Evolutionary conservation across 768 basidiomycete genomes (phyloP).

Genomic region (Ramaria rubella): DNA sequence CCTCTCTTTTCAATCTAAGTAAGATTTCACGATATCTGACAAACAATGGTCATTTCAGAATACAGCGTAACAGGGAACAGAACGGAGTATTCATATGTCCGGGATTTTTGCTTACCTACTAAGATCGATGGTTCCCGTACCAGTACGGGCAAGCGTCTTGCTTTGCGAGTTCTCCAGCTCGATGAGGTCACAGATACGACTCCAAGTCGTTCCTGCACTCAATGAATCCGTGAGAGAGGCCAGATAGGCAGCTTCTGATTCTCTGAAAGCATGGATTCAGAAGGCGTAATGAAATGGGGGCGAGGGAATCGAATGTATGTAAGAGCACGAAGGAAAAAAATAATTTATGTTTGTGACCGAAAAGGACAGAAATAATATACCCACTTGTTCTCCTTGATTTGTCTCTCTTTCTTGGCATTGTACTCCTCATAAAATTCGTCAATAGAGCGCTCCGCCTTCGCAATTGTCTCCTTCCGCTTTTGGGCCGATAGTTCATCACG

Average conservation of each 20-base stretch:
- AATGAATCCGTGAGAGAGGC: slow-evolving; percentile 66
- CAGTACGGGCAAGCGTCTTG: slow-evolving; percentile 87
- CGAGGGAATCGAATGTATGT: background rate
- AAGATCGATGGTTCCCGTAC: slow-evolving; percentile 84
- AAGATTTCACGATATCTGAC: slow-evolving; percentile 55
- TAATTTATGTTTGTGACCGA: no score
- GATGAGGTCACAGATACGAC: slow-evolving; percentile 79
- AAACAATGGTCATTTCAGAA: background rate
- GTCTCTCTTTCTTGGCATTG: slow-evolving; percentile 79
- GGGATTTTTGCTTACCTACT: slow-evolving; percentile 25
- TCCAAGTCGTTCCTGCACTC: slow-evolving; percentile 90
- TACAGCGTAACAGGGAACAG: background rate
- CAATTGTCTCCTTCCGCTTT: slow-evolving; percentile 75
- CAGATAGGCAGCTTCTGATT: slow-evolving; percentile 79
- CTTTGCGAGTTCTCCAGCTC: slow-evolving; percentile 95
- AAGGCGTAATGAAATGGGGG: no score
- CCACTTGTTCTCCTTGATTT: slow-evolving; percentile 94
- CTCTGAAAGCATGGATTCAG: no score
- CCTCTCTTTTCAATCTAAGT: slow-evolving; percentile 82
- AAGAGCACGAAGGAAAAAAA: background rate
- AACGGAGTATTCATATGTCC: background rate
- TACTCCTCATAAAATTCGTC: slow-evolving; percentile 91
- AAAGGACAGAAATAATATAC: slow-evolving; percentile 27
- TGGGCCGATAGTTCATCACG: slow-evolving; percentile 77
- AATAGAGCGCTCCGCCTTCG: slow-evolving; percentile 77